These are phyloP conservation scores for Xeromyces bisporus DNA, from an alignment of 495 filamentous ascomycete genomes.

Conservation along the genomic window DNA sequence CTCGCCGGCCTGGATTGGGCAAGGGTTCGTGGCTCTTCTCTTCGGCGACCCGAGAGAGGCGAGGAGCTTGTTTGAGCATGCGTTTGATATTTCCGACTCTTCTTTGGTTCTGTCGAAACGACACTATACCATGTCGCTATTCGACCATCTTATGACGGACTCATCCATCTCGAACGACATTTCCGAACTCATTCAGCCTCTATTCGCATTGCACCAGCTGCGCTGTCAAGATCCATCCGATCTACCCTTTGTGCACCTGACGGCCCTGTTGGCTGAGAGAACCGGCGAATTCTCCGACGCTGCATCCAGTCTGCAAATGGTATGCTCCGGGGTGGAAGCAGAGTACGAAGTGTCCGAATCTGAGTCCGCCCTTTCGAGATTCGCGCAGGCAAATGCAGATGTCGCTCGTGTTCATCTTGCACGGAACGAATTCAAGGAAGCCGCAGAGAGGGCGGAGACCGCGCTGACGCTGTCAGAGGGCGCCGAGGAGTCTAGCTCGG, in stretches of 20 bases:
- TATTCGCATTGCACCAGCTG: constrained; percentile 79
- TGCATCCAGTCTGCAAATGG: constrained; percentile 39
- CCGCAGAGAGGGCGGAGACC: constrained; percentile 54
- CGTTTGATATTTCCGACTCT: constrained; percentile 76
- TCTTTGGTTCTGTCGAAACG: constrained; percentile 52
- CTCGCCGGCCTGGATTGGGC: constrained; percentile 81
- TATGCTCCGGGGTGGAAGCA: constrained; percentile 54
- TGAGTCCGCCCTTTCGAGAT: constrained; percentile 47
- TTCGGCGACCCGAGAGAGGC: constrained; percentile 61
- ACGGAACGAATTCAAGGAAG: constrained; percentile 39
- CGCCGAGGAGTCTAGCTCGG: constrained; percentile 36
- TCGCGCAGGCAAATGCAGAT: constrained; percentile 74
- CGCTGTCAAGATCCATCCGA: constrained; percentile 47
- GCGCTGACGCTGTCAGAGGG: constrained; percentile 52
- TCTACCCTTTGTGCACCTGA: constrained; percentile 57
- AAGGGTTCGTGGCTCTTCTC: constrained; percentile 66
- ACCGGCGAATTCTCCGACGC: constrained; percentile 50
- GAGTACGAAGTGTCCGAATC: constrained; percentile 77
- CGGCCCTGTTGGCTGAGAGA: constrained; percentile 65
- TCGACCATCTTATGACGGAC: constrained; percentile 53
- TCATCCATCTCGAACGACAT: constrained; percentile 41
- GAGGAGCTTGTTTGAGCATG: constrained; percentile 75
- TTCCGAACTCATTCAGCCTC: constrained; percentile 48
- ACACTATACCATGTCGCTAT: constrained; percentile 59
- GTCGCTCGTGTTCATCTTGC: constrained; percentile 66